Percentiles rank a stretch among this genome's conserved stretches.
Evolutionary conservation across 2,329 filamentous ascomycete species (phyloP).

Genomic region (Ophiostoma ips): DNA sequence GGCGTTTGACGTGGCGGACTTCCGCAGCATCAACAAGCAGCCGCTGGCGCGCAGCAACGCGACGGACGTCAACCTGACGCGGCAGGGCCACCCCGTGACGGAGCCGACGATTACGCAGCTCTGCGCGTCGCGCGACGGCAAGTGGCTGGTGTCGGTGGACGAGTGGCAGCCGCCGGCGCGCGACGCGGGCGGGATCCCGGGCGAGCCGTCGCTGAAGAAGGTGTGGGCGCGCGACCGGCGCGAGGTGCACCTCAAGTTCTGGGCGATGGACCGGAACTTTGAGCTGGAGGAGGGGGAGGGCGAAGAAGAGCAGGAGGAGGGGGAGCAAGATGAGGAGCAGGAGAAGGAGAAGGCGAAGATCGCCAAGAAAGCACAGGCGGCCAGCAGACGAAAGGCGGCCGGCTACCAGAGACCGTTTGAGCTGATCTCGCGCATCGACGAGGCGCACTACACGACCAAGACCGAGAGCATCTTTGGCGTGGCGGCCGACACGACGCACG

Average conservation of each 20-base stretch:
- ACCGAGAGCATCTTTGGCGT: conserved; percentile 56
- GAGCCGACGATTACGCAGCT: conserved; percentile 69
- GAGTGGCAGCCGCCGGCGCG: conserved; percentile 67
- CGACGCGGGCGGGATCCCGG: conserved; percentile 48
- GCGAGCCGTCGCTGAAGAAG: conserved; percentile 22
- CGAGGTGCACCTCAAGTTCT: conserved; percentile 84
- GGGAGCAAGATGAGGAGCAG: neutral
- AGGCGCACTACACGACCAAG: conserved; percentile 53
- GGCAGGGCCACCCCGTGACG: conserved; percentile 54
- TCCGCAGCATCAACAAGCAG: conserved; percentile 71
- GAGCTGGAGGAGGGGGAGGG: neutral
- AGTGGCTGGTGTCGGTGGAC: conserved; percentile 85
- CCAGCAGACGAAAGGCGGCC: neutral
- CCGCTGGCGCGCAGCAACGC: conserved; percentile 78
- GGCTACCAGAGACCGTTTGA: conserved; percentile 37
- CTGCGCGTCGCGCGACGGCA: conserved; percentile 63
- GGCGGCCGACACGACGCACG: conserved; percentile 48
- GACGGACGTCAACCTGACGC: conserved; percentile 64
- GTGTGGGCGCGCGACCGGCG: conserved; percentile 37
- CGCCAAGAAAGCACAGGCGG: neutral
- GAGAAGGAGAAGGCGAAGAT: neutral
- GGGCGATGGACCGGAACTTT: conserved; percentile 35
- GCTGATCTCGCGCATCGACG: conserved; percentile 69
- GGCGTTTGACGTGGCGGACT: conserved; percentile 69
- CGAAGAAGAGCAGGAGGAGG: conserved; percentile 11